A percentile compares a stretch with the other conserved stretches of the same genome.
Evolutionary conservation across 2,329 filamentous ascomycete genomes (phyloP).

Genomic region (Fusarium xyrophilum): DNA sequence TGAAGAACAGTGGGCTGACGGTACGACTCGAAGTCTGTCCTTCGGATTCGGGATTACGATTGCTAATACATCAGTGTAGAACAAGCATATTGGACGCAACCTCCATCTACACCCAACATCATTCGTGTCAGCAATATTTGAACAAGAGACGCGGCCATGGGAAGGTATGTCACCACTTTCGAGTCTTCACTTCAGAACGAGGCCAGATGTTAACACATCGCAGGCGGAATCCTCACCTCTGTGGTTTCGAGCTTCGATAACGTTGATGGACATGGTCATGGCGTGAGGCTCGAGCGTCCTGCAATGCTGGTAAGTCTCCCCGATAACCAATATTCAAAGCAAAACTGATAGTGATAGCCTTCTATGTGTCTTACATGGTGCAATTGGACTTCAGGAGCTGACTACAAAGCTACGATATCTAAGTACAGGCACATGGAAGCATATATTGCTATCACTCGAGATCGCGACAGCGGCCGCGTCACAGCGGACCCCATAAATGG

Average conservation of each 20-base stretch:
- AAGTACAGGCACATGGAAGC: not conserved
- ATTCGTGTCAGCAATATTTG: not conserved
- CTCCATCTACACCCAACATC: not conserved
- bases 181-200: no score
- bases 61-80: no score
- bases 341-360: not conserved
- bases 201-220: not conserved
- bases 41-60: no score
- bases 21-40: no score
- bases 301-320: not conserved
- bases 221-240: not conserved
- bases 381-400: not conserved
- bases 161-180: not conserved
- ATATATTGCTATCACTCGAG: not conserved
- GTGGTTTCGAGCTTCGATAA: not conserved
- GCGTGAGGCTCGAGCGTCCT: not conserved
- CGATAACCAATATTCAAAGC: fast-evolving
- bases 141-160: constrained; percentile 1
- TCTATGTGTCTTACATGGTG: not conserved
- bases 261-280: not conserved
- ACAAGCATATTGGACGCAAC: not conserved
- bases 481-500: not conserved
- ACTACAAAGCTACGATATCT: not conserved
- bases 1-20: not conserved
- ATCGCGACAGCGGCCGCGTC: not conserved